A percentile compares a stretch with the other conserved stretches of the same genome.
These are phyloP conservation scores for Cryptosporidium sp. DNA, from an alignment of 169 alveolate genomes.

Conservation along the genomic window DNA sequence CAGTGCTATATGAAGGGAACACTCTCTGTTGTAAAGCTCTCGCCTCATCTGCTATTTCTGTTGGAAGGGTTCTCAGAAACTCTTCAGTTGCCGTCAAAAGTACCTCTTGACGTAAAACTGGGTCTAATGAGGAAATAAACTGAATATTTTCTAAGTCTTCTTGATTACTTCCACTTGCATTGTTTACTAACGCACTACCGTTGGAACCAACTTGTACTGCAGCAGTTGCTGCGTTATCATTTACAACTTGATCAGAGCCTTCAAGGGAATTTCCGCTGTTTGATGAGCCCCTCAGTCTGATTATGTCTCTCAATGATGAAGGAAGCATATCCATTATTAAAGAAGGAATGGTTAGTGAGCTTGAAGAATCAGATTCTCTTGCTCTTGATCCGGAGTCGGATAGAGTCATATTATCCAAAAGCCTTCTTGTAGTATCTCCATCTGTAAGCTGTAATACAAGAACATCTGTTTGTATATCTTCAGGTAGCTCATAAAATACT, in stretches of 20 bases:
- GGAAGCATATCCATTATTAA: slow-evolving; percentile 44
- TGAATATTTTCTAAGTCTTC: slow-evolving; percentile 82
- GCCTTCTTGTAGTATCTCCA: slow-evolving; percentile 58
- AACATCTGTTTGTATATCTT: slow-evolving; percentile 68
- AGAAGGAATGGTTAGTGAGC: slow-evolving; percentile 26
- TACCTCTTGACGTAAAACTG: slow-evolving; percentile 84
- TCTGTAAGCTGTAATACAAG: slow-evolving; percentile 49
- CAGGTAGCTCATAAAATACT: slow-evolving; percentile 56
- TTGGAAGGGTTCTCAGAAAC: slow-evolving; percentile 80
- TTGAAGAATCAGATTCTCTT: background rate
- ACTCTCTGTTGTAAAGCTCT: slow-evolving; percentile 78
- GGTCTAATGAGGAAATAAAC: slow-evolving; percentile 84
- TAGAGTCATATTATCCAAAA: slow-evolving; percentile 51
- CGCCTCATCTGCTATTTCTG: slow-evolving; percentile 83
- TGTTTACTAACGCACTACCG: background rate
- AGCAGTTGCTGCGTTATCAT: background rate
- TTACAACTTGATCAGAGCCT: background rate
- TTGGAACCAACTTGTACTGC: background rate
- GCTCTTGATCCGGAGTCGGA: slow-evolving; percentile 43
- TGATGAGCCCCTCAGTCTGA: slow-evolving; percentile 28
- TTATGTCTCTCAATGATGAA: slow-evolving; percentile 50
- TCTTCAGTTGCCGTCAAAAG: slow-evolving; percentile 83
- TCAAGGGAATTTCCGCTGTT: background rate
- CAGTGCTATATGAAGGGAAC: slow-evolving; percentile 34
- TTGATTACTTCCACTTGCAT: background rate